A percentile compares a stretch with the other conserved stretches of the same genome.
These are phyloP conservation scores for Pseudogymnoascus sp. DNA, from an alignment of 2,329 filamentous ascomycete genomes.

Conservation along the genomic window DNA sequence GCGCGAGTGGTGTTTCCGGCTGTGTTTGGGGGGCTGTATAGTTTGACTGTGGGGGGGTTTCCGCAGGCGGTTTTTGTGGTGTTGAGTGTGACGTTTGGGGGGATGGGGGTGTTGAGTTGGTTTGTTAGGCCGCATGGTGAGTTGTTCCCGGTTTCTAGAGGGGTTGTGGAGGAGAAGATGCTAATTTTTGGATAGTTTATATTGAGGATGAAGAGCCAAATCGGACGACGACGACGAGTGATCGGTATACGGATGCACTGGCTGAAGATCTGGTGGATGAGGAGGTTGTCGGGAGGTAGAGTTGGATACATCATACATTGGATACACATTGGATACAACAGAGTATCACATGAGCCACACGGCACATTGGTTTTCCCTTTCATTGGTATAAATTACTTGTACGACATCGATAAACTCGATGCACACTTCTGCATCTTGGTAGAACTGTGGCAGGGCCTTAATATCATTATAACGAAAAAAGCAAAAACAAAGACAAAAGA, in stretches of 20 bases:
- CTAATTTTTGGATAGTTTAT: constrained; percentile 10
- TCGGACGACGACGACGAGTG: not conserved
- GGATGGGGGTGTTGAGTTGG: constrained; percentile 58
- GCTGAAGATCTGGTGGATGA: constrained; percentile 9
- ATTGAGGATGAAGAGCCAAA: constrained; percentile 5
- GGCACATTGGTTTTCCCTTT: not conserved
- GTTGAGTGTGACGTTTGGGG: constrained; percentile 55
- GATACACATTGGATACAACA: constrained; percentile 1
- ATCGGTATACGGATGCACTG: not conserved
- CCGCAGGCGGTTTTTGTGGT: constrained; percentile 78
- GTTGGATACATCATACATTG: not conserved
- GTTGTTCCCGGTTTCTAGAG: constrained; percentile 29
- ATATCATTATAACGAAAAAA: not conserved
- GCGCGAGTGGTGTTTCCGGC: constrained; percentile 71
- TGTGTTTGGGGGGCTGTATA: constrained; percentile 80
- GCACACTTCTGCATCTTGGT: not conserved
- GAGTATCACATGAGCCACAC: not conserved
- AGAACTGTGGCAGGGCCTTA: not conserved
- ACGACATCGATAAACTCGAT: not conserved
- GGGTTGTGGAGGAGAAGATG: not conserved
- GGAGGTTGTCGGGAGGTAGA: constrained; percentile 4
- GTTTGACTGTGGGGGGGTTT: constrained; percentile 66
- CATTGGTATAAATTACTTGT: not conserved
- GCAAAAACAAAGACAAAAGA: not conserved
- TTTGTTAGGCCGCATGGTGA: constrained; percentile 66